Percentiles rank a stretch among this genome's conserved stretches.
phyloP scores from a whole-genome alignment of 176 grass and related monocot species.

The Bothriochloa decipiens region DNA sequence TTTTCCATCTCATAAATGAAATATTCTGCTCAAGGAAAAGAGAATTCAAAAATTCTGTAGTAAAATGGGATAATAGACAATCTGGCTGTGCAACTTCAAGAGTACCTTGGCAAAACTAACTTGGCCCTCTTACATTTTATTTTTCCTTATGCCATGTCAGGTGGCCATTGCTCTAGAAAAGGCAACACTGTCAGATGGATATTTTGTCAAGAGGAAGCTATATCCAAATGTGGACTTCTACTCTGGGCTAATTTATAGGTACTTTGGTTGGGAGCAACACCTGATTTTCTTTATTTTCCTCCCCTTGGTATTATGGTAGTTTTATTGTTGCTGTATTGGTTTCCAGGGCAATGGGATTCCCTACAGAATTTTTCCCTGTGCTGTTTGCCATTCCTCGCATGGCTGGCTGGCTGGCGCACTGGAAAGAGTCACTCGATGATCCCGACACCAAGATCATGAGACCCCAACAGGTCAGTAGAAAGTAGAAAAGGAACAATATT shows the following conservation, averaged over 20 bases:
- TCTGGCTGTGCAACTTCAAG: not conserved
- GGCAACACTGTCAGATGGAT: conserved; percentile 90
- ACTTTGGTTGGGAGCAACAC: conserved; percentile 14
- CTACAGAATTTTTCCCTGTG: conserved; percentile 92
- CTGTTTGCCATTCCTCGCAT: conserved; percentile 94
- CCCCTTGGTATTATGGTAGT: not conserved
- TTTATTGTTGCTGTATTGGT: conserved; percentile 16
- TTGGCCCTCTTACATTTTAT: conserved; percentile 18
- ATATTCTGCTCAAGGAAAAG: not conserved
- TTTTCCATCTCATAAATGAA: not conserved
- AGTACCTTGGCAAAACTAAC: conserved; percentile 10
- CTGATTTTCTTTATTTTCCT: not conserved
- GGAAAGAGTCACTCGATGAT: conserved; percentile 98
- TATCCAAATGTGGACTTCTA: conserved; percentile 99
- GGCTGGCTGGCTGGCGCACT: conserved; percentile 95
- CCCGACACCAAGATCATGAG: conserved; percentile 97
- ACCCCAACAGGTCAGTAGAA: conserved; percentile 81
- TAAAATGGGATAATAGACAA: conserved; percentile 2
- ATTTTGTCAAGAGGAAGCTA: conserved; percentile 96
- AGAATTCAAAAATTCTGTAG: not conserved
- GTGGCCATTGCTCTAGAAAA: conserved; percentile 95
- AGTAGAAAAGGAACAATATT: not conserved
- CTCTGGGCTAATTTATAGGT: conserved; percentile 97
- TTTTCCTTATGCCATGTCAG: conserved; percentile 44
- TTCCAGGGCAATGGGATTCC: conserved; percentile 95